Evolutionary conservation across 768 basidiomycete species (phyloP), one percentile per base, ranked within the genome.

Genomic region (Cystofilobasidium ferigula): DNA sequence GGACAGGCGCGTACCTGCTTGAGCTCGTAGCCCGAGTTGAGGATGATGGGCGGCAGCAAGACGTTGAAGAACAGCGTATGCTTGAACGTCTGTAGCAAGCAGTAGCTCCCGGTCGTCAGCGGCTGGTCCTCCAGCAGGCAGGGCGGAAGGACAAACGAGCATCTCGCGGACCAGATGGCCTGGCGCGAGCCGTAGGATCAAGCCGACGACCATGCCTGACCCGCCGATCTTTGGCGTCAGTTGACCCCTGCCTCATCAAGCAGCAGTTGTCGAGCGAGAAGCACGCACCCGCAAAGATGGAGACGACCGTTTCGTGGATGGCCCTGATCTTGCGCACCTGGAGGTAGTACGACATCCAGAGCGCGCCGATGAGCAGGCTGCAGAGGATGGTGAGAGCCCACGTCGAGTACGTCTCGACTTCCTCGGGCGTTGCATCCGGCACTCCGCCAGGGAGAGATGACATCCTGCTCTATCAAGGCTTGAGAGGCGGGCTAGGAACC

Each of bases 41-140:
- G 79, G 73, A 99, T 99, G 75, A 99, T 99, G 1, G 95, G 95
- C 7, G 94, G 95, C 5, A 98, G 83, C n/a, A 99, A 80, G 26
- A 98, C 81, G 76, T 99, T 98, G 81, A 98, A 95, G 80, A 99
- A 94, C 58, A 98, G 80, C 3, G 94, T 97, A 73, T 94, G 90
- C 75, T 88, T 89, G 81, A 94, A 94, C 12, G 89, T 92, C 92
- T 94, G 72, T 3, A 70, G 62, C 42, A 42, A 7, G 57, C 9
- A 16, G 9, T 13, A 35, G 42, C 36, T 13, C 42, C 20, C 20
- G 26, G 51, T 53, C 34, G 20, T 35, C 3, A n/a, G 26, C 30
- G 20, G 12, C 32, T 22, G 26, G 16, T 20, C 7, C 12, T 35
- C 51, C 38, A 42, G 58, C 24, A 20, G 16, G 34, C 16, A 60